Percentiles rank a stretch among this genome's conserved stretches.
Conservation (phyloP, 1,139 yeast genomes). For the Insectozyma bohioensis region DNA sequence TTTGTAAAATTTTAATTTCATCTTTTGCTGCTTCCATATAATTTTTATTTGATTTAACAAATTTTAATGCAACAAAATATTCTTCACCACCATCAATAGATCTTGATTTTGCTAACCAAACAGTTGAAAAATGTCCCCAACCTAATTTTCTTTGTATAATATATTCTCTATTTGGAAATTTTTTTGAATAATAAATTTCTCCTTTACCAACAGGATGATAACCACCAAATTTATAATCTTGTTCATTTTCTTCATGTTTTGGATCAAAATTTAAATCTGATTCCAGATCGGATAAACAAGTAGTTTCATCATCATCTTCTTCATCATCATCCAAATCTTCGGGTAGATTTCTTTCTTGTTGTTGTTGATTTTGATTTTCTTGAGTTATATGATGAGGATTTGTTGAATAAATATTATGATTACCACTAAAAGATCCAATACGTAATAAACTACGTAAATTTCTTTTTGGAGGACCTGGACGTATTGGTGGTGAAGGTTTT, state of each 20-base stretch:
- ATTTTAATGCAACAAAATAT: constrained; percentile 43
- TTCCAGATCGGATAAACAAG: constrained; percentile 19
- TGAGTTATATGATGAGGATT: constrained; percentile 11
- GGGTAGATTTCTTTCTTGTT: constrained; percentile 7
- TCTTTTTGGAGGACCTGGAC: constrained; percentile 8
- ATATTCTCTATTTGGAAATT: constrained; percentile 24
- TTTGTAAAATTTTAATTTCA: constrained; percentile 35
- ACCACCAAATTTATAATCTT: constrained; percentile 42
- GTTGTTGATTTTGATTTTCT: constrained; percentile 6
- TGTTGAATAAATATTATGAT: constrained; percentile 12
- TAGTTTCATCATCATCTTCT: constrained; percentile 11
- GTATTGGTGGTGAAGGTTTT: constrained; percentile 2
- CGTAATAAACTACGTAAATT: constrained; percentile 15
- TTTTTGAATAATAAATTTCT: constrained; percentile 34
- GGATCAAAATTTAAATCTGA: constrained; percentile 32
- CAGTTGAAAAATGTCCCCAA: constrained; percentile 92
- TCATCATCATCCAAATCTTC: constrained; percentile 6
- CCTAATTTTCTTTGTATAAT: constrained; percentile 50
- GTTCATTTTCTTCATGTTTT: constrained; percentile 37
- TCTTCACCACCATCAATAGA: constrained; percentile 18
- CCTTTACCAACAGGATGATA: constrained; percentile 44
- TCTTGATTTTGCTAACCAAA: constrained; percentile 68
- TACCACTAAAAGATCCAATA: constrained; percentile 15
- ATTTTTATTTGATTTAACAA: constrained; percentile 39
- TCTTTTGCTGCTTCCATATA: constrained; percentile 46